Evolutionary conservation across 441 rosid species (phyloP).

Genomic region (Aquilaria agallochum): DNA sequence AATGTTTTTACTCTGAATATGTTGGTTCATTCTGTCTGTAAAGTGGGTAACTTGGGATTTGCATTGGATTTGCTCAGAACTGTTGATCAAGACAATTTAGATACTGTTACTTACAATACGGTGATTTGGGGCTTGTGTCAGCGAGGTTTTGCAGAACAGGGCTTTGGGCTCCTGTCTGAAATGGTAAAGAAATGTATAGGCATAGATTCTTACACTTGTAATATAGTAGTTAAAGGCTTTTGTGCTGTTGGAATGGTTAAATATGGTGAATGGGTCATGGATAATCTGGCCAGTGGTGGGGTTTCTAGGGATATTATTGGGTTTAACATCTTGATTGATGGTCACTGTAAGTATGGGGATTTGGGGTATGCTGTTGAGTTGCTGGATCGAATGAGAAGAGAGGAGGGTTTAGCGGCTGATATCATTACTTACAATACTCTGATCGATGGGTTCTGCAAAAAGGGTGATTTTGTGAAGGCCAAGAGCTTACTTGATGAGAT

Average conservation of each 20-base stretch:
- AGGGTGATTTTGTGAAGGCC: slow-evolving; percentile 59
- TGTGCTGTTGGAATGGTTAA: slow-evolving; percentile 49
- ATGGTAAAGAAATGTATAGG: slow-evolving; percentile 66
- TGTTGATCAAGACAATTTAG: slow-evolving; percentile 39
- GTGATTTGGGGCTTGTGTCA: slow-evolving; percentile 79
- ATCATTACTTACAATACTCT: slow-evolving; percentile 59
- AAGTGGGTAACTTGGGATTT: slow-evolving; percentile 53
- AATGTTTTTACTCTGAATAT: slow-evolving; percentile 64
- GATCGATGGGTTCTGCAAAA: slow-evolving; percentile 54
- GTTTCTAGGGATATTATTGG: slow-evolving; percentile 42
- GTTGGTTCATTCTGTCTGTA: slow-evolving; percentile 77
- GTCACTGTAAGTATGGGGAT: slow-evolving; percentile 46
- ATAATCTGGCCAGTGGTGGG: slow-evolving; percentile 44
- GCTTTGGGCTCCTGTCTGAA: slow-evolving; percentile 57
- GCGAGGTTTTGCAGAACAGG: slow-evolving; percentile 52
- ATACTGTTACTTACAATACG: slow-evolving; percentile 71
- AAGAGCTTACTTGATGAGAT: slow-evolving; percentile 52
- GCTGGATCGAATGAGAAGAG: slow-evolving; percentile 42
- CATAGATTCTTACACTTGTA: slow-evolving; percentile 69
- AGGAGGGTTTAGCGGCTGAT: slow-evolving; percentile 48
- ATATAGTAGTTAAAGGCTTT: slow-evolving; percentile 74
- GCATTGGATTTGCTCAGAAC: slow-evolving; percentile 55
- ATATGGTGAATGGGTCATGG: slow-evolving; percentile 55
- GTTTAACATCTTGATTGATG: slow-evolving; percentile 59
- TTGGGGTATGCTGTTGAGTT: slow-evolving; percentile 38